Percentiles rank a stretch among this genome's conserved stretches.
These are phyloP conservation scores for Prunus davidiana DNA, from an alignment of 306 rosid genomes.

Conservation along the genomic window DNA sequence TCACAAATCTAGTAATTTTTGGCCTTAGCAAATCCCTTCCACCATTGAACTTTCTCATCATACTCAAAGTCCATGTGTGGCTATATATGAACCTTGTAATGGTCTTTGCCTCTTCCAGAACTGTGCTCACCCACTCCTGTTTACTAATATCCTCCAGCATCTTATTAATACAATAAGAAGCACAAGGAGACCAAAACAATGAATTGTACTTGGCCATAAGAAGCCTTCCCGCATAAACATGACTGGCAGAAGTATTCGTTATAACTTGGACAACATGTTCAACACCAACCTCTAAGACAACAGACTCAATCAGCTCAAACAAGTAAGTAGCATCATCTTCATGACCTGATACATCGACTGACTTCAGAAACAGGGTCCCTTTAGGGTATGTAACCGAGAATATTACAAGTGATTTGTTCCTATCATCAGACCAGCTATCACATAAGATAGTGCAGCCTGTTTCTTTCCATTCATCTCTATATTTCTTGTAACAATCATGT, in stretches of 20 bases:
- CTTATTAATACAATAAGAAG: constrained; percentile 54
- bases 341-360: constrained; percentile 53
- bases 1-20: constrained; percentile 46
- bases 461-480: constrained; percentile 65
- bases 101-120: constrained; percentile 60
- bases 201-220: constrained; percentile 61
- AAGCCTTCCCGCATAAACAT: constrained; percentile 51
- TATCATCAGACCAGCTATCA: constrained; percentile 53
- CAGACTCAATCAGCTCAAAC: constrained; percentile 56
- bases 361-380: constrained; percentile 56
- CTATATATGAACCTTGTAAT: constrained; percentile 45
- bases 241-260: constrained; percentile 52
- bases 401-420: constrained; percentile 45
- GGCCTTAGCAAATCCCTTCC: constrained; percentile 61
- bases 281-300: constrained; percentile 59
- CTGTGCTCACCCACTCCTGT: constrained; percentile 57
- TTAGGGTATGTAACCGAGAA: constrained; percentile 54
- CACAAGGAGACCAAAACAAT: constrained; percentile 80
- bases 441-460: constrained; percentile 66
- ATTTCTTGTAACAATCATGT: constrained; percentile 43
- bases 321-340: constrained; percentile 49
- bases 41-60: constrained; percentile 57
- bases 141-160: constrained; percentile 66
- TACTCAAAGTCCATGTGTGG: constrained; percentile 50
- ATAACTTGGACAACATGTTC: constrained; percentile 76